These are phyloP conservation scores for Wallacemonas sp. DNA, from an alignment of 208 protist genomes.

Conservation along the genomic window DNA sequence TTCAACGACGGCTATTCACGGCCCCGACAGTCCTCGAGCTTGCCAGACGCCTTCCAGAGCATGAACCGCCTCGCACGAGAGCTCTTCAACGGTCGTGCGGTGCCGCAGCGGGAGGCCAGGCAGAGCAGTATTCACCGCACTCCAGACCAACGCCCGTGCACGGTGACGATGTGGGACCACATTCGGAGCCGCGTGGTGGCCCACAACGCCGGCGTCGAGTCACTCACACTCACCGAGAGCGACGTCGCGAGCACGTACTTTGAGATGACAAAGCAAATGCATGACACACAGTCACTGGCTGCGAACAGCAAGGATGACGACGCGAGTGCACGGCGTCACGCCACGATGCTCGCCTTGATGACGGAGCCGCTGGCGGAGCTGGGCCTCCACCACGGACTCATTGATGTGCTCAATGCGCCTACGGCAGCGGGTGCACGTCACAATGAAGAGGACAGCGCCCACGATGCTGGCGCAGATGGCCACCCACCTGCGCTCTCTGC, in stretches of 20 bases:
- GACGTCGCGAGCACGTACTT: slow-evolving; percentile 29
- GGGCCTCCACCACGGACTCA: slow-evolving; percentile 18
- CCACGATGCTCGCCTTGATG: slow-evolving; percentile 38
- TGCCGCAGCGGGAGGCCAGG: slow-evolving; percentile 19
- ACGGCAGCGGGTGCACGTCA: too few relatives aligned
- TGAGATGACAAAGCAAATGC: not conserved
- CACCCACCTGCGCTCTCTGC: too few relatives aligned
- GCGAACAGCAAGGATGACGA: too few relatives aligned
- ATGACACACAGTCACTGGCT: too few relatives aligned
- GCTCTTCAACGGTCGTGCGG: not conserved
- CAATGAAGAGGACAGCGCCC: too few relatives aligned
- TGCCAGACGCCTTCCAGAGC: slow-evolving; percentile 36
- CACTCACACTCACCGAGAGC: slow-evolving; percentile 27
- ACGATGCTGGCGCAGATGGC: too few relatives aligned
- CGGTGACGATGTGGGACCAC: slow-evolving; percentile 31
- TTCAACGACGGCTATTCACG: slow-evolving; percentile 13
- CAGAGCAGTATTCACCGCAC: slow-evolving; percentile 24
- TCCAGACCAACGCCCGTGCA: slow-evolving; percentile 16
- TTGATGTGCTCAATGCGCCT: slow-evolving; percentile 5
- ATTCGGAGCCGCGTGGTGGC: slow-evolving; percentile 31
- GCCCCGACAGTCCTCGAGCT: slow-evolving; percentile 10
- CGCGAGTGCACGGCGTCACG: not conserved
- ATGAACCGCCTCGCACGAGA: slow-evolving; percentile 37
- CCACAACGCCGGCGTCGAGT: slow-evolving; percentile 25
- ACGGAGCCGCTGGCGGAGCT: slow-evolving; percentile 41